Base-by-base conservation (phyloP, 352 stramenopile genomes). In the Halophytophthora batemanensis region DNA sequence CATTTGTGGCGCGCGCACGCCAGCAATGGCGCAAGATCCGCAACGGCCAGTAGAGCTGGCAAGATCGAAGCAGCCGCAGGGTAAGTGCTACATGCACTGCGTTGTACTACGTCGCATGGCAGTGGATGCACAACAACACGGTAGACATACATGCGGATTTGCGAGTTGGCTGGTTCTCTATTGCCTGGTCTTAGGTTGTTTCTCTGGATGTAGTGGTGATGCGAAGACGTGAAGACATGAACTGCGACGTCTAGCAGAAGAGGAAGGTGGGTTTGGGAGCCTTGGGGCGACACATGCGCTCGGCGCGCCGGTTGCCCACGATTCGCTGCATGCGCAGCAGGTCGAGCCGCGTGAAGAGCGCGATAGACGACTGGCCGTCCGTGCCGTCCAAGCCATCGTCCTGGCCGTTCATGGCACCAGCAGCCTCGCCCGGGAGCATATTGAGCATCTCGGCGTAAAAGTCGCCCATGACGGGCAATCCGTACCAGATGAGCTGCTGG, bases 361-460 rank as follows among this genome's bases (percentile, higher is more conserved):
- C 76, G 52, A 90, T 72, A 10, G 71, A 86, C 46, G 73, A 84
- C 53, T 76, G 71, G 25, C 58, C 61, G 22, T 68, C 57, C 15
- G 42, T 64, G 19, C 23, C 55, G 0, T 45, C 37, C 5, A 65
- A 56, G 17, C 64, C 52, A 10, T 64, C 63, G 21, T 80, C 63
- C 3, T 49, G 56, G 4, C 63, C 56, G 7, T n/a, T n/a, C n/a
- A n/a, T n/a, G n/a, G n/a, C n/a, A n/a, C n/a, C n/a, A n/a, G n/a
- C n/a, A n/a, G 25, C 42, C 3, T 59, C 45, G 21, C 39, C 47
- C 7, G 71, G 59, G 56, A 92, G 62, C 67, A 86, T 79, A 56
- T 93, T 93, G 62, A 93, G 66, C 67, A 90, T 75, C 62, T 93
- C 79, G 0, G 79, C 34, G 51, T 93, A 93, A 45, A 90, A 93